Conservation (phyloP, 441 rosid species). For the Gossypium davidsonii region DNA sequence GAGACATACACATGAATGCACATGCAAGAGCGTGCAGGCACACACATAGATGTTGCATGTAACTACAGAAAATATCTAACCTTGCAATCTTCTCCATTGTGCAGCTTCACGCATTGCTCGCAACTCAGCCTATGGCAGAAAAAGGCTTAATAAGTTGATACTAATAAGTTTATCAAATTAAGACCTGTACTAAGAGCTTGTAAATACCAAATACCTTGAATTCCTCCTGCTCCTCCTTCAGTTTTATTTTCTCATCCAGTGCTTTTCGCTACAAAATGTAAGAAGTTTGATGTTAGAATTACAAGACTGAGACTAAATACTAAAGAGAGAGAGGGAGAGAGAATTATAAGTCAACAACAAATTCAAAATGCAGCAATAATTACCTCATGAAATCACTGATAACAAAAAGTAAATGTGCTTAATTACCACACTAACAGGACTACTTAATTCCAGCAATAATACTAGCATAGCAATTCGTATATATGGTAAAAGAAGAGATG, state of each 20-base stretch:
- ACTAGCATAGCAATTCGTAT: background rate
- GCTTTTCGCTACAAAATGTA: conserved; percentile 56
- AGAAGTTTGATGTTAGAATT: conserved; percentile 8
- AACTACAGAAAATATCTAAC: conserved; percentile 24
- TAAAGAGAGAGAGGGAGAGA: background rate
- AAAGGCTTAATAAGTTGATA: conserved; percentile 1
- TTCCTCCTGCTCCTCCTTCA: conserved; percentile 73
- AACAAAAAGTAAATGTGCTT: background rate
- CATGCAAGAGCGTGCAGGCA: background rate
- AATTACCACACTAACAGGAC: background rate
- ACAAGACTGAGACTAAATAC: background rate
- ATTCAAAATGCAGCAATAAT: background rate
- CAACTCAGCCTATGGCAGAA: conserved; percentile 52
- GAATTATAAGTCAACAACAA: background rate
- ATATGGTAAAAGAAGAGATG: background rate
- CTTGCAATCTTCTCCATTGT: conserved; percentile 89
- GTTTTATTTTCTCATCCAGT: conserved; percentile 84
- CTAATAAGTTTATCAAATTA: conserved; percentile 7
- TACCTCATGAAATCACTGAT: background rate
- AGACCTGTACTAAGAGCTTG: background rate
- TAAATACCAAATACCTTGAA: conserved; percentile 56
- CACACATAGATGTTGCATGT: background rate
- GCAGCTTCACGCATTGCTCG: conserved; percentile 93
- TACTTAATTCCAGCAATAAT: background rate
- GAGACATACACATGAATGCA: background rate